phyloP scores from a whole-genome alignment of 805 yeast genomes.

The Tetrapisispora iriomotensis region DNA sequence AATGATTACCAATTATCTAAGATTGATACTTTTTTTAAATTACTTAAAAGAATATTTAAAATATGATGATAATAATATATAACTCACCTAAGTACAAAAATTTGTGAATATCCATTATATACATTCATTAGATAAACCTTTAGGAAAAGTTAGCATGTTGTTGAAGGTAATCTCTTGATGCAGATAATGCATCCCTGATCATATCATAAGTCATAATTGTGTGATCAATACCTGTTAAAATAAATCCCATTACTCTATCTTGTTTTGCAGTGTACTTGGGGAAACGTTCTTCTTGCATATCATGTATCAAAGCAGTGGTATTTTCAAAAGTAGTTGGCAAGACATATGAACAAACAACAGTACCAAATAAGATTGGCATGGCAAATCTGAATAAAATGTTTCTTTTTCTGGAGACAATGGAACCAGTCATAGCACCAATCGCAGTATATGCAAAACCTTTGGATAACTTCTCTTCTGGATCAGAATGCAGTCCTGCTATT shows the following conservation, averaged over 20 bases:
- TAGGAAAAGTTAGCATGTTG: slow-evolving; percentile 2
- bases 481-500: slow-evolving; percentile 41
- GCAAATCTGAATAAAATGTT: slow-evolving; percentile 37
- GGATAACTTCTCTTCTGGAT: slow-evolving; percentile 44
- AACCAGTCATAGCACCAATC: slow-evolving; percentile 51
- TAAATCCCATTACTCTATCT: not conserved
- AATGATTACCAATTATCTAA: too few species aligned
- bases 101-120: not conserved
- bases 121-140: not conserved
- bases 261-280: slow-evolving; percentile 21
- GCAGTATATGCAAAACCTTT: slow-evolving; percentile 48
- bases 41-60: too few species aligned
- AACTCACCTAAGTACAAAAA: not conserved
- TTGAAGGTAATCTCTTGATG: not conserved
- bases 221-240: slow-evolving; percentile 1
- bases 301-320: slow-evolving; percentile 38
- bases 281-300: slow-evolving; percentile 35
- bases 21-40: too few species aligned
- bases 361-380: slow-evolving; percentile 44
- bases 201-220: slow-evolving; percentile 5
- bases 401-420: slow-evolving; percentile 47
- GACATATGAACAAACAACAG: slow-evolving; percentile 42
- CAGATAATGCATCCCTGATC: not conserved
- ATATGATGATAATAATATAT: too few species aligned
- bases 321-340: slow-evolving; percentile 50